Evolutionary conservation across 192 early-diverging fungal species (phyloP).

Genomic region (Coemansia sp.): DNA sequence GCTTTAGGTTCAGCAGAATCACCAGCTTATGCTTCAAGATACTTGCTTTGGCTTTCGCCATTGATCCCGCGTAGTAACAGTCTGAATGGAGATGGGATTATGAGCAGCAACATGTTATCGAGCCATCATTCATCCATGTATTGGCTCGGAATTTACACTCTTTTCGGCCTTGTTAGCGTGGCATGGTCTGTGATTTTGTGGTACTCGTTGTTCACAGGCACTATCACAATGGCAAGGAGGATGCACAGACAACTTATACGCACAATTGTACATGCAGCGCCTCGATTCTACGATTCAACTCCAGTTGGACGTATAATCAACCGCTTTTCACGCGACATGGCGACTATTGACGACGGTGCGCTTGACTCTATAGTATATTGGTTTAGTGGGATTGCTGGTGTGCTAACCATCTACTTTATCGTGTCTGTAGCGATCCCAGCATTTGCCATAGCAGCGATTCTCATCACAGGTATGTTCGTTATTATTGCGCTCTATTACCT

Average conservation of each 20-base stretch:
- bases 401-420: slow-evolving; percentile 59
- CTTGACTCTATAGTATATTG: slow-evolving; percentile 56
- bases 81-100: background rate
- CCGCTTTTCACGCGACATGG: slow-evolving; percentile 85
- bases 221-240: background rate
- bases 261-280: slow-evolving; percentile 64
- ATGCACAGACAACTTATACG: slow-evolving; percentile 37
- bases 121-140: slow-evolving; percentile 36
- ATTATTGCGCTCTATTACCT: slow-evolving; percentile 73
- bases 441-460: slow-evolving; percentile 69
- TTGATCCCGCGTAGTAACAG: background rate
- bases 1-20: too few relatives aligned
- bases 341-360: slow-evolving; percentile 70
- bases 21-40: too few relatives aligned
- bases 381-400: slow-evolving; percentile 55
- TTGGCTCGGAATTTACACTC: slow-evolving; percentile 61
- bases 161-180: slow-evolving; percentile 42
- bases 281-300: slow-evolving; percentile 86
- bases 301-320: slow-evolving; percentile 87
- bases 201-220: slow-evolving; percentile 32
- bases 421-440: slow-evolving; percentile 67
- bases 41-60: background rate
- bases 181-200: slow-evolving; percentile 10
- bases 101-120: background rate
- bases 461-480: slow-evolving; percentile 61